Evolutionary conservation across 1,284 basidiomycete genomes (phyloP).

Genomic region (Uromyces viciae-fabae): DNA sequence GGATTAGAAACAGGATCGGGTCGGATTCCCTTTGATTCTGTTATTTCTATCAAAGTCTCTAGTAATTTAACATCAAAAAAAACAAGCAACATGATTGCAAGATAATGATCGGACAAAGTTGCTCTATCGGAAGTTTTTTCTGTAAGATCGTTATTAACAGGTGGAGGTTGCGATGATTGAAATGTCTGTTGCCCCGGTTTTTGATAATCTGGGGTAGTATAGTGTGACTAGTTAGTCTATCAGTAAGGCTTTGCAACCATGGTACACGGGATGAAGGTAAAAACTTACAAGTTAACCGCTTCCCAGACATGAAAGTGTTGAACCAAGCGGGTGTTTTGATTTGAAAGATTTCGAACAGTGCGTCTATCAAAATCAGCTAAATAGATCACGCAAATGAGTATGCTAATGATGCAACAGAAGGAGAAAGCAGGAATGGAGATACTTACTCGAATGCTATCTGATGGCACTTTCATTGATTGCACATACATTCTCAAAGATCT

Average conservation of each 20-base stretch:
- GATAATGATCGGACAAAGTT: slow-evolving; percentile 87
- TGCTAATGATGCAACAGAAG: not conserved
- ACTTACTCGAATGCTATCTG: slow-evolving; percentile 73
- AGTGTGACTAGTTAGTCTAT: not conserved
- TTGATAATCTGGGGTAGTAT: slow-evolving; percentile 35
- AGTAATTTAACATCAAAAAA: slow-evolving; percentile 56
- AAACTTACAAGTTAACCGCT: slow-evolving; percentile 72
- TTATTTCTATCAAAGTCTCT: slow-evolving; percentile 75
- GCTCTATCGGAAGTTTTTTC: slow-evolving; percentile 58
- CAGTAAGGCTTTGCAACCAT: slow-evolving; percentile 19
- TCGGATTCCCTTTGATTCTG: slow-evolving; percentile 61
- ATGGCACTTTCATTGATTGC: slow-evolving; percentile 80
- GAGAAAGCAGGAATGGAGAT: slow-evolving; percentile 21
- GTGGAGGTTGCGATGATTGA: slow-evolving; percentile 32
- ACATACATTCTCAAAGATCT: slow-evolving; percentile 78
- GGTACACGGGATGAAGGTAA: not conserved
- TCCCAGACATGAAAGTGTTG: slow-evolving; percentile 79
- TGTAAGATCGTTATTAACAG: slow-evolving; percentile 10
- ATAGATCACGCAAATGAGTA: not conserved
- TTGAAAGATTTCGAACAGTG: slow-evolving; percentile 89
- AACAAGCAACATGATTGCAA: slow-evolving; percentile 79
- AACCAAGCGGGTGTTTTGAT: slow-evolving; percentile 87
- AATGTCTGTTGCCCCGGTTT: slow-evolving; percentile 33
- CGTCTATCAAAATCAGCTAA: slow-evolving; percentile 83
- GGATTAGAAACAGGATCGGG: slow-evolving; percentile 7